Percentiles rank a stretch among this genome's conserved stretches.
These are phyloP conservation scores for Aureobasidium sp. DNA, from an alignment of 2,329 filamentous ascomycete genomes.

Conservation along the genomic window DNA sequence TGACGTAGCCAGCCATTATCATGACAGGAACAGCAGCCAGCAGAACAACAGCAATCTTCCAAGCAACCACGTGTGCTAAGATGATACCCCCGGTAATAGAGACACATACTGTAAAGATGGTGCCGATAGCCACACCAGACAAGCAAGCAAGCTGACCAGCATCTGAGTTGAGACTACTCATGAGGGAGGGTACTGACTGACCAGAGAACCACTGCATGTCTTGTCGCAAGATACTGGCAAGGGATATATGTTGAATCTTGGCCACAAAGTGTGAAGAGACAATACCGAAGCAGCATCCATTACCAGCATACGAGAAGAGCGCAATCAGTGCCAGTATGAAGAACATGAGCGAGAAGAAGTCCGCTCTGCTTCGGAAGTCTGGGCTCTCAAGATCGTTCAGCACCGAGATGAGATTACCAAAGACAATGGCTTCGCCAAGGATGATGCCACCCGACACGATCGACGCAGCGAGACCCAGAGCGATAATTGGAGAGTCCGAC, in stretches of 20 bases:
- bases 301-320: slow-evolving; percentile 33
- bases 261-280: slow-evolving; percentile 38
- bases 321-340: slow-evolving; percentile 45
- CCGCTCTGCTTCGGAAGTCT: slow-evolving; percentile 20
- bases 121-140: slow-evolving; percentile 41
- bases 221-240: slow-evolving; percentile 46
- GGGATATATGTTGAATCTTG: slow-evolving; percentile 36
- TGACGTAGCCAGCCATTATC: slow-evolving; percentile 35
- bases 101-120: slow-evolving; percentile 39
- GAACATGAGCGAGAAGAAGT: slow-evolving; percentile 41
- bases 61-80: slow-evolving; percentile 39
- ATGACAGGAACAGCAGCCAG: slow-evolving; percentile 41
- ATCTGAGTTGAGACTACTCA: slow-evolving; percentile 40
- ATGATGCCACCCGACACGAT: slow-evolving; percentile 42
- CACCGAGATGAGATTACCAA: slow-evolving; percentile 42
- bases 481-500: slow-evolving; percentile 31
- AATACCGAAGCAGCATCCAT: slow-evolving; percentile 40
- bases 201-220: slow-evolving; percentile 44
- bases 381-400: slow-evolving; percentile 34
- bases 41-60: slow-evolving; percentile 43
- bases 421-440: slow-evolving; percentile 52
- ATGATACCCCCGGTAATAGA: slow-evolving; percentile 40
- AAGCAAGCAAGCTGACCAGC: slow-evolving; percentile 40
- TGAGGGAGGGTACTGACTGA: slow-evolving; percentile 35
- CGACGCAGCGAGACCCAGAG: slow-evolving; percentile 35